These are phyloP conservation scores for Kappamyces sp. DNA, from an alignment of 192 early-diverging fungal genomes.

Conservation along the genomic window DNA sequence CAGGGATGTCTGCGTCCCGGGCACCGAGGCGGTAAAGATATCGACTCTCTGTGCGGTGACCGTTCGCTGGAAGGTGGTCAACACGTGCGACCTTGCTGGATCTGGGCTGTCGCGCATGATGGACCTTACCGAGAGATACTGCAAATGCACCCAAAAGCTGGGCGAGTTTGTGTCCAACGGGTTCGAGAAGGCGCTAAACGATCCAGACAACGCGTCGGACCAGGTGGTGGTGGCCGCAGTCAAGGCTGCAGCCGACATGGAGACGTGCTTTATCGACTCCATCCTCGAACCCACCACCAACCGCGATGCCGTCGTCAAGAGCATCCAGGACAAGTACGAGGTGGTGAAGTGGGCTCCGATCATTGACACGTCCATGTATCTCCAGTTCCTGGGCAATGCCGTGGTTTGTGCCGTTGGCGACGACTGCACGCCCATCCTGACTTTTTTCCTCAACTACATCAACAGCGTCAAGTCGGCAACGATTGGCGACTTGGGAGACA, in stretches of 20 bases:
- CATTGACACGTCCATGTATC: slow-evolving; percentile 1
- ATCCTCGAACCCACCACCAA: not conserved
- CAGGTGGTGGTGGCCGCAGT: not conserved
- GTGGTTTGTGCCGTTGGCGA: not conserved
- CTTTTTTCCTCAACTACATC: not conserved
- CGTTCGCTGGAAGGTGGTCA: not conserved
- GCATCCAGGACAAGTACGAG: not conserved
- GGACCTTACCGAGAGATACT: not conserved
- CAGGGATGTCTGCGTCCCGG: not conserved
- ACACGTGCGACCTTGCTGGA: not conserved
- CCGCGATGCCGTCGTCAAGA: not conserved
- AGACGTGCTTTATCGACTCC: not conserved
- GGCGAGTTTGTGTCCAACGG: not conserved
- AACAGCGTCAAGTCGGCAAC: not conserved
- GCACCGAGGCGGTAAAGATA: not conserved
- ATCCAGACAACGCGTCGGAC: not conserved
- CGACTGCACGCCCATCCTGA: not conserved
- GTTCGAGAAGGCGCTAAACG: not conserved
- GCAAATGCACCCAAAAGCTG: not conserved
- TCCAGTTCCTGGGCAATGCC: not conserved
- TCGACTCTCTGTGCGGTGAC: not conserved
- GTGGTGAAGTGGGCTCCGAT: not conserved
- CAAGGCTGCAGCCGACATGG: not conserved
- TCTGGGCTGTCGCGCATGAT: not conserved
- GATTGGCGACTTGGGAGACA: not conserved